phyloP scores from a whole-genome alignment of 768 basidiomycete genomes.

The Xerocomus spinulosus region DNA sequence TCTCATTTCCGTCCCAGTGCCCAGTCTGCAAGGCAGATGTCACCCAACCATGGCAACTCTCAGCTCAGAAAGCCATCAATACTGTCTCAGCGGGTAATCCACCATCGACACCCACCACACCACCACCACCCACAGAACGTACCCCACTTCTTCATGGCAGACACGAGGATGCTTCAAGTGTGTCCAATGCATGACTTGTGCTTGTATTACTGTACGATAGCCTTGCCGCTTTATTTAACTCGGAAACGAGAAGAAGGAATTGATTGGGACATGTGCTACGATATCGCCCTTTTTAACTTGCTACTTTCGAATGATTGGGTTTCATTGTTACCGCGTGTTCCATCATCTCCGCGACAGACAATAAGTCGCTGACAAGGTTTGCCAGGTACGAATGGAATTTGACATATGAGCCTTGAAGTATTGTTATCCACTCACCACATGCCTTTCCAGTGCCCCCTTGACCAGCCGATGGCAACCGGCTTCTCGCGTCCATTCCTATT shows the following conservation, averaged over 20 bases:
- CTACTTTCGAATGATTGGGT: constrained; percentile 15
- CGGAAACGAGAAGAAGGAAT: neutral
- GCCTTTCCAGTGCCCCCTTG: neutral
- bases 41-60: constrained; percentile 50
- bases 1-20: constrained; percentile 48
- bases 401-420: constrained; percentile 8
- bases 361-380: constrained; percentile 29
- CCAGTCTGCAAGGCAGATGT: constrained; percentile 93
- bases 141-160: constrained; percentile 31
- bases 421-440: constrained; percentile 19
- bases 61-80: constrained; percentile 9
- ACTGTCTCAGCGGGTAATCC: constrained; percentile 4
- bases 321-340: constrained; percentile 11
- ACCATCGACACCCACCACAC: constrained; percentile 11
- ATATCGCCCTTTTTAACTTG: constrained; percentile 11
- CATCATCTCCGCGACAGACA: constrained; percentile 22
- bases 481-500: constrained; percentile 21
- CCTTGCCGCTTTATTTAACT: constrained; percentile 5
- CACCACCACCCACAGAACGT: constrained; percentile 25
- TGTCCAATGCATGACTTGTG: constrained; percentile 10
- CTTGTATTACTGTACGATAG: constrained; percentile 26
- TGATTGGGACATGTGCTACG: constrained; percentile 9
- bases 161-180: constrained; percentile 6
- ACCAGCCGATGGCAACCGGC: constrained; percentile 10
- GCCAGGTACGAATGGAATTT: constrained; percentile 28